phyloP scores from a whole-genome alignment of 768 basidiomycete species.

The Hericium rajendrae region DNA sequence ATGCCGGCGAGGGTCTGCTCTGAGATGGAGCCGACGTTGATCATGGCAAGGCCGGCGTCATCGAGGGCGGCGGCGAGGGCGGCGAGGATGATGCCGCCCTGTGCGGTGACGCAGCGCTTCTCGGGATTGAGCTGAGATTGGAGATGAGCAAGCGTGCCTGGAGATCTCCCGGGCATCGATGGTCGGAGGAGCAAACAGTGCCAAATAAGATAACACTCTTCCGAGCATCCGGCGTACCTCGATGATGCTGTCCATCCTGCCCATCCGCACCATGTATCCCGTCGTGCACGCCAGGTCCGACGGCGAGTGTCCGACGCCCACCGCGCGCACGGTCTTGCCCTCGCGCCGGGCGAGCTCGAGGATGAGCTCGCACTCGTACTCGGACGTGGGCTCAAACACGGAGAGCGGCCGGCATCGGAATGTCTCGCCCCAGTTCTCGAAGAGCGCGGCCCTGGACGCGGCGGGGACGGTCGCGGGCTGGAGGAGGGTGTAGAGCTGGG shows the following conservation, averaged over 20 bases:
- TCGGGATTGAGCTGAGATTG: slow-evolving; percentile 61
- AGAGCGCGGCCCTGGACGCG: slow-evolving; percentile 31
- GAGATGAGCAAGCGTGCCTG: background rate
- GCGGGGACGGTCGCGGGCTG: slow-evolving; percentile 43
- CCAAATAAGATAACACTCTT: slow-evolving; percentile 6
- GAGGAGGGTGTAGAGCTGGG: slow-evolving; percentile 43
- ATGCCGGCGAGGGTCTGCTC: slow-evolving; percentile 92
- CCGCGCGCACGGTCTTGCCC: slow-evolving; percentile 62
- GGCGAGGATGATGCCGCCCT: slow-evolving; percentile 74
- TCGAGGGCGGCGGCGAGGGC: slow-evolving; percentile 63
- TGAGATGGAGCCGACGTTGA: slow-evolving; percentile 90
- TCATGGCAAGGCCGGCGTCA: slow-evolving; percentile 68
- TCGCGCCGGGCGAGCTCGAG: slow-evolving; percentile 76
- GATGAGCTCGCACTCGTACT: slow-evolving; percentile 60
- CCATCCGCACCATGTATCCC: slow-evolving; percentile 78
- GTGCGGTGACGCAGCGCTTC: slow-evolving; percentile 55
- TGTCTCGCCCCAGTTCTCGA: slow-evolving; percentile 84
- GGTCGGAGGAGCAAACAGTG: slow-evolving; percentile 11
- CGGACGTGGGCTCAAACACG: slow-evolving; percentile 67
- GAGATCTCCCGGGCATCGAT: background rate
- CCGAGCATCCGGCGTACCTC: slow-evolving; percentile 39
- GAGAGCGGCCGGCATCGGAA: slow-evolving; percentile 60
- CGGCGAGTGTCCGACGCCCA: slow-evolving; percentile 88
- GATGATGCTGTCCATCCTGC: slow-evolving; percentile 58
- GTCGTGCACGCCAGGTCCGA: slow-evolving; percentile 88